These are phyloP conservation scores for Ceratobasidium sp. DNA, from an alignment of 1,284 basidiomycete genomes.

Conservation along the genomic window DNA sequence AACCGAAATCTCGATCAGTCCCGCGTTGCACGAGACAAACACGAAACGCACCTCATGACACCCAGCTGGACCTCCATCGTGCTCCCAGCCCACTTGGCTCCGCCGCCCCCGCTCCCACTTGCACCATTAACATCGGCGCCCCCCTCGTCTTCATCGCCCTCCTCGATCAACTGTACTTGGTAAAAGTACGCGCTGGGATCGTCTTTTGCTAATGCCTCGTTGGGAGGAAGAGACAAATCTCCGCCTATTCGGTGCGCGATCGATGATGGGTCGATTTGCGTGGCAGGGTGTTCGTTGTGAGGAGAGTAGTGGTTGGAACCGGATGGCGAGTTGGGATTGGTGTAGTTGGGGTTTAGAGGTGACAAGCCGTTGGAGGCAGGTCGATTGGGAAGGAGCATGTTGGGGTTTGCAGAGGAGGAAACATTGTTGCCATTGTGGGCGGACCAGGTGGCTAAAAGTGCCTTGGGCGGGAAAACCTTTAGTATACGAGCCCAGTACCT, in stretches of 20 bases:
- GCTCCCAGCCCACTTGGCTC: constrained; percentile 58
- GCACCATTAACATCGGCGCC: constrained; percentile 26
- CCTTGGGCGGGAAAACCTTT: constrained; percentile 73
- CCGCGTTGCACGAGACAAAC: neutral
- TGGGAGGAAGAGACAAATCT: constrained; percentile 74
- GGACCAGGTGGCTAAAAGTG: constrained; percentile 49
- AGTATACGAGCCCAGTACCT: constrained; percentile 80
- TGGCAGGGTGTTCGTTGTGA: constrained; percentile 9
- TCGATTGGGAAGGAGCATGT: neutral
- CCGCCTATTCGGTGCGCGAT: constrained; percentile 71
- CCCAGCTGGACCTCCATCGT: constrained; percentile 80
- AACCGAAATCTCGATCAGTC: neutral
- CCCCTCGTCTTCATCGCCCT: constrained; percentile 57
- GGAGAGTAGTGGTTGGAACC: constrained; percentile 10
- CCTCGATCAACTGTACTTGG: constrained; percentile 81
- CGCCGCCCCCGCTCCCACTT: neutral
- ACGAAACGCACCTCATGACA: constrained; percentile 70
- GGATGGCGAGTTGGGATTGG: constrained; percentile 11
- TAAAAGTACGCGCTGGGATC: constrained; percentile 86
- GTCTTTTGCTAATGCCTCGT: constrained; percentile 74
- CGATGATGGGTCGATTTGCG: constrained; percentile 5
- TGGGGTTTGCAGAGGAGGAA: constrained; percentile 41
- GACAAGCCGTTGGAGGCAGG: constrained; percentile 43
- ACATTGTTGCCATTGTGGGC: constrained; percentile 18
- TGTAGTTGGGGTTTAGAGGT: constrained; percentile 43